Evolutionary conservation across 345 rosid genomes (phyloP).

Genomic region (Boechera retrofracta): DNA sequence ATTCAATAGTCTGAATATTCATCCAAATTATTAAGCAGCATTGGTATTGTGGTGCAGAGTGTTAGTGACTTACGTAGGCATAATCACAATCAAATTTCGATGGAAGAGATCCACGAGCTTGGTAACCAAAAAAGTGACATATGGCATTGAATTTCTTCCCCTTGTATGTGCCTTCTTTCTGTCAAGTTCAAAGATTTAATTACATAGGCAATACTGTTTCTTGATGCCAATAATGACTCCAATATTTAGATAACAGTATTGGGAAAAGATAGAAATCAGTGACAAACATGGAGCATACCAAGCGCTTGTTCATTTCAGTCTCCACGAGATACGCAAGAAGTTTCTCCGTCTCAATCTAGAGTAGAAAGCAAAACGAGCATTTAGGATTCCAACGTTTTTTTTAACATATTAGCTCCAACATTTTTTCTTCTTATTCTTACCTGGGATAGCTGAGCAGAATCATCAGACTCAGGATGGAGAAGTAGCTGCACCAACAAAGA

Average conservation of each 20-base stretch:
- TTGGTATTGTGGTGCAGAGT: background rate
- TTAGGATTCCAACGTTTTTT: constrained; percentile 26
- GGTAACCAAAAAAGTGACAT: constrained; percentile 99
- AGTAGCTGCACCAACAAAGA: constrained; percentile 71
- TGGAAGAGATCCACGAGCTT: constrained; percentile 98
- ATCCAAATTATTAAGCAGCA: background rate
- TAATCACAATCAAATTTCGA: constrained; percentile 98
- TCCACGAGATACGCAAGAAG: constrained; percentile 97
- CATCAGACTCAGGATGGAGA: constrained; percentile 94
- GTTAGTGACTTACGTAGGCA: constrained; percentile 73
- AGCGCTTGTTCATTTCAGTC: constrained; percentile 87
- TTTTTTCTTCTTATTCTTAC: constrained; percentile 45
- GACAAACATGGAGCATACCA: constrained; percentile 50
- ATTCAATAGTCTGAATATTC: constrained; percentile 6
- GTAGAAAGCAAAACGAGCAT: constrained; percentile 37
- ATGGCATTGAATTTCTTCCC: constrained; percentile 97
- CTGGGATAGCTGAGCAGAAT: constrained; percentile 99
- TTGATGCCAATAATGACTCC: background rate
- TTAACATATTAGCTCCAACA: background rate
- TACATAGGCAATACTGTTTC: constrained; percentile 9
- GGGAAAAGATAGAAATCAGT: background rate
- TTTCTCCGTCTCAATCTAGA: constrained; percentile 96
- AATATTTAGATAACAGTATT: background rate
- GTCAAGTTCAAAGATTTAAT: constrained; percentile 43
- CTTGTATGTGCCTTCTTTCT: constrained; percentile 90